phyloP scores from a whole-genome alignment of 345 rosid genomes.

The Heritiera littoralis region DNA sequence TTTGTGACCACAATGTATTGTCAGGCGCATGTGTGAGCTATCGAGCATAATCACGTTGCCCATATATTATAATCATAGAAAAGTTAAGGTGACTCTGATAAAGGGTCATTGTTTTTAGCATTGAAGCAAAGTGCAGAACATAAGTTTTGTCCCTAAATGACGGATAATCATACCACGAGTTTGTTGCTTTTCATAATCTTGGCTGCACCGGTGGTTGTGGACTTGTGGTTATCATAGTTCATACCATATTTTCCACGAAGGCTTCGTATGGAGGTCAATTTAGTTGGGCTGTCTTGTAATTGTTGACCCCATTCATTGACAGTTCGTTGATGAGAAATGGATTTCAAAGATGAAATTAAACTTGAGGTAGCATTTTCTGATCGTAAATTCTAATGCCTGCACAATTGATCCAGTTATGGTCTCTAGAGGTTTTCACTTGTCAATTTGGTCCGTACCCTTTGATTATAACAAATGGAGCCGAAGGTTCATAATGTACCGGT shows the following conservation, averaged over 20 bases:
- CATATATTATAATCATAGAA: not conserved
- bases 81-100: not conserved
- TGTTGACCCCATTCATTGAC: not conserved
- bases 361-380: not conserved
- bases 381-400: not conserved
- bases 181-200: not conserved
- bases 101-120: constrained; percentile 24
- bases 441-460: not conserved
- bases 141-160: constrained; percentile 6
- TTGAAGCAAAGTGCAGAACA: constrained; percentile 12
- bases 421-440: not conserved
- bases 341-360: no score
- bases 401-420: not conserved
- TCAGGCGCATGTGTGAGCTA: constrained; percentile 20
- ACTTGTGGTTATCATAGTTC: constrained; percentile 17
- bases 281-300: not conserved
- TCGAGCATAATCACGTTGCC: constrained; percentile 1
- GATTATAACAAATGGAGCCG: not conserved
- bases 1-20: constrained; percentile 8
- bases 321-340: no score
- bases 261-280: not conserved
- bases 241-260: not conserved
- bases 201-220: not conserved
- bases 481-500: not conserved
- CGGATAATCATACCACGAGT: not conserved